Evolutionary conservation across 148 eudicot species (phyloP), one percentile per base, ranked within the genome.

Genomic region (Tetragonia tetragonoides): DNA sequence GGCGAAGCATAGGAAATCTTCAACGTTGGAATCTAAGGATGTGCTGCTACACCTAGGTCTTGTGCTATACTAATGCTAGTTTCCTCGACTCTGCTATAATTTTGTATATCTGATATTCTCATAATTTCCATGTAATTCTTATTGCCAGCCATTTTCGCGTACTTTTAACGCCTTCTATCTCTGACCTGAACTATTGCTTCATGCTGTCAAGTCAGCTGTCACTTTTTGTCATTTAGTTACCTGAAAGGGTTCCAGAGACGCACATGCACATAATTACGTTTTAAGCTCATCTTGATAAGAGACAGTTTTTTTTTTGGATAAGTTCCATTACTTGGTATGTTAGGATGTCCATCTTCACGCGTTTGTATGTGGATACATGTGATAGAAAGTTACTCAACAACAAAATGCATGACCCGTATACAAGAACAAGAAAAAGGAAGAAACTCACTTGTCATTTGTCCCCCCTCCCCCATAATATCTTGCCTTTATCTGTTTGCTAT

Each of bases 1-100:
- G 88, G 97, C 97, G 64, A 95, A 95, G 88, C 99, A 95, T 87
- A 90, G 99, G 78, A 95, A 95, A 64, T 95, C 99, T 66, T 87
- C 99, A 61, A 87, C 85, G 44, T 76, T 95, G 78, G 99, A 95
- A 73, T 72, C 97, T 77, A 95, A 93, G 84, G 99, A 95, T 87
- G 89, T 95, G 54, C 78, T 93, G 86, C 87, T 95, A 77, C 97
- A 95, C 87, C 83, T 95, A 89, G 99, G 99, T 95, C 16, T 77
- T 75, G 79, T 84, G 77, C 84, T 75, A 69, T 64, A 21, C 75
- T 76, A 76, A 61, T 66, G 24, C 56, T 68, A 68, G 56, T 24
- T 20, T 74, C 73, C 21, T 49, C 49, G 14, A 57, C 38, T 51
- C 56, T 5, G 40, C 37, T 23, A 28, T 72, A 65, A 18, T 24